Conservation (phyloP, 2,329 filamentous ascomycete genomes). For the Sarocladium brachiariae region DNA sequence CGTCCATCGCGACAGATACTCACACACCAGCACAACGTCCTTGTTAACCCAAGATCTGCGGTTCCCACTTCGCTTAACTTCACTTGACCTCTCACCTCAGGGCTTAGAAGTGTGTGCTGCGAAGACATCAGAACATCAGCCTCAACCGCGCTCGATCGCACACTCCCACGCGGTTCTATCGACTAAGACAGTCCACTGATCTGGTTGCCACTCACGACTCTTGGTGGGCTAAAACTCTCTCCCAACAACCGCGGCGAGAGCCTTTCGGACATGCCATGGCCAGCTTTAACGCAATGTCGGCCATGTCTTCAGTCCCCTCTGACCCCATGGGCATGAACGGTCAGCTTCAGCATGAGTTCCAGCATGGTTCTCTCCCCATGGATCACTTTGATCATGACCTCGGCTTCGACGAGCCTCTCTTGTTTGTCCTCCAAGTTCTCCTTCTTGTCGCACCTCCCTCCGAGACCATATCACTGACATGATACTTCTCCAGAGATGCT, state of each 20-base stretch:
- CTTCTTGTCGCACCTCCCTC: not conserved
- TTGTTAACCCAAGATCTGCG: not conserved
- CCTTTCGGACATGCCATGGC: conserved; percentile 46
- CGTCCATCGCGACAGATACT: not conserved
- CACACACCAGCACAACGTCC: no score
- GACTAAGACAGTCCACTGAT: not conserved
- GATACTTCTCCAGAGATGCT: conserved; percentile 22
- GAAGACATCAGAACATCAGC: not conserved
- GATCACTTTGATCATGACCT: conserved; percentile 47
- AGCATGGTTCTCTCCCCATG: conserved; percentile 28
- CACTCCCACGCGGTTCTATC: not conserved
- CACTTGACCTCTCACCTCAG: no score
- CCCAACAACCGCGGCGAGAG: conserved; percentile 13
- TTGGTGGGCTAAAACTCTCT: not conserved
- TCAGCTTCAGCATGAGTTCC: conserved; percentile 23
- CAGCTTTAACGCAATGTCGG: conserved; percentile 50
- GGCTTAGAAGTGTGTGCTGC: not conserved
- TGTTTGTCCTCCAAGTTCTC: conserved; percentile 36
- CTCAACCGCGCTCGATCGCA: not conserved
- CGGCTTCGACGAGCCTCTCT: conserved; percentile 48
- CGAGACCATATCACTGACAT: not conserved
- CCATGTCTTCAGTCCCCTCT: conserved; percentile 37
- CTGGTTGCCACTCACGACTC: not conserved
- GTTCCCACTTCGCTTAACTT: not conserved
- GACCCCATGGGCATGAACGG: conserved; percentile 41